A percentile compares a stretch with the other conserved stretches of the same genome.
These are phyloP conservation scores for Orbilia blumenaviensis DNA, from an alignment of 2,329 filamentous ascomycete genomes.

Conservation along the genomic window DNA sequence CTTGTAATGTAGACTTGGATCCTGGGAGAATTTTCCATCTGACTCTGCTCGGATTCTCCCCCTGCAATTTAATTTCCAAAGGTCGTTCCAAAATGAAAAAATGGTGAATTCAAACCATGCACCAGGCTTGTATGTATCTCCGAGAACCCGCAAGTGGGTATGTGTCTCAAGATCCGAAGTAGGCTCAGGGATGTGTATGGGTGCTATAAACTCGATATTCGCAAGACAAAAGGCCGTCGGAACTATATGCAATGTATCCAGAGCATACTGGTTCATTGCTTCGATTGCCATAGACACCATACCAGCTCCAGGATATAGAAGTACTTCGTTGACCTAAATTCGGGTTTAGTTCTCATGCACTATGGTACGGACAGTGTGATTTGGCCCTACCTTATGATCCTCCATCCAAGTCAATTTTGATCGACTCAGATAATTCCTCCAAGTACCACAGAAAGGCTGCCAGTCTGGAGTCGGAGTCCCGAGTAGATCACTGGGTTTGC, in stretches of 20 bases:
- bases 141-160: not conserved
- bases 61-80: slow-evolving; percentile 37
- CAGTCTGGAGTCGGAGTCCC: slow-evolving; percentile 31
- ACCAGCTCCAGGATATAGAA: slow-evolving; percentile 32
- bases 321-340: slow-evolving; percentile 12
- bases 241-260: not conserved
- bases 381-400: slow-evolving; percentile 36
- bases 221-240: slow-evolving; percentile 17
- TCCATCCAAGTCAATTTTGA: slow-evolving; percentile 25
- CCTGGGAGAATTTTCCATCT: not conserved
- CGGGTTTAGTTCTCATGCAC: not conserved
- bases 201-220: slow-evolving; percentile 29
- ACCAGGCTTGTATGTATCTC: not conserved
- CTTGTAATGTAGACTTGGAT: not conserved
- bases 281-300: slow-evolving; percentile 42
- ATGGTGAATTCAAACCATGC: slow-evolving; percentile 41
- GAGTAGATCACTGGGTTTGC: slow-evolving; percentile 14
- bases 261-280: slow-evolving; percentile 38
- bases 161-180: slow-evolving; percentile 1
- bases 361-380: too few species aligned
- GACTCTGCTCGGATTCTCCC: slow-evolving; percentile 1
- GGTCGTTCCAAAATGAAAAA: not conserved
- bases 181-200: slow-evolving; percentile 19
- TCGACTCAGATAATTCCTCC: slow-evolving; percentile 27
- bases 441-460: slow-evolving; percentile 27